Conservation (phyloP, 176 grass and related monocot species). For the Oryza longistaminata region DNA sequence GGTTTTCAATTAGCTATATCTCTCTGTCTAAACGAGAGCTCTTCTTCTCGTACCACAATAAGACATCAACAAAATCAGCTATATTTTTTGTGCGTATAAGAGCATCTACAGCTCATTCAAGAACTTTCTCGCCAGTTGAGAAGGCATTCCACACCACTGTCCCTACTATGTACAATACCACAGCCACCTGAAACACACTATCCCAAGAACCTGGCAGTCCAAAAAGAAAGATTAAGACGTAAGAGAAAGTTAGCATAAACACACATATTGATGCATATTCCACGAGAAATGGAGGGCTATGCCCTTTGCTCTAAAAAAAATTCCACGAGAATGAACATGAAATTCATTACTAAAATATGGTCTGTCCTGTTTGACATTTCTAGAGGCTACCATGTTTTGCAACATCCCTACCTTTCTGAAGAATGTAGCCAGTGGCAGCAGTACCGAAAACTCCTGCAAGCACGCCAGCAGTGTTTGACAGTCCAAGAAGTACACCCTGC, state of each 20-base stretch:
- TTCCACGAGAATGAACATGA: neutral
- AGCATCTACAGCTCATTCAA: conserved; percentile 54
- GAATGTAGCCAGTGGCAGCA: conserved; percentile 84
- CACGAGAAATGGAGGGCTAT: too few relatives aligned
- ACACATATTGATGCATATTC: neutral
- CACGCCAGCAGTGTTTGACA: conserved; percentile 95
- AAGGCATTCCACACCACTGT: conserved; percentile 94
- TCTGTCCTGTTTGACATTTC: neutral
- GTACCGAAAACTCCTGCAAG: conserved; percentile 96
- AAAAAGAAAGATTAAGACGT: neutral
- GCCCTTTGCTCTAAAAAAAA: too few relatives aligned
- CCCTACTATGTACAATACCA: conserved; percentile 76
- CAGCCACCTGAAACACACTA: conserved; percentile 83
- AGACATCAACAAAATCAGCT: conserved; percentile 35
- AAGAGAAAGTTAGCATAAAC: conserved; percentile 3
- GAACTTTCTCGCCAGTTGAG: conserved; percentile 79
- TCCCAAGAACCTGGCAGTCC: conserved; percentile 86
- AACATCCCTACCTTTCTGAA: conserved; percentile 67
- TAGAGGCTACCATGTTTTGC: neutral
- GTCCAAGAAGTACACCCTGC: conserved; percentile 84
- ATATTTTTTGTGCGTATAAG: neutral
- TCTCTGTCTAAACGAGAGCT: neutral
- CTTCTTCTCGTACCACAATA: conserved; percentile 18
- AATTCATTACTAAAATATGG: neutral
- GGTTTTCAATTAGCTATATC: neutral